Percentiles rank a stretch among this genome's conserved stretches.
These are phyloP conservation scores for Adansonia digitata DNA, from an alignment of 345 rosid genomes.

Conservation along the genomic window DNA sequence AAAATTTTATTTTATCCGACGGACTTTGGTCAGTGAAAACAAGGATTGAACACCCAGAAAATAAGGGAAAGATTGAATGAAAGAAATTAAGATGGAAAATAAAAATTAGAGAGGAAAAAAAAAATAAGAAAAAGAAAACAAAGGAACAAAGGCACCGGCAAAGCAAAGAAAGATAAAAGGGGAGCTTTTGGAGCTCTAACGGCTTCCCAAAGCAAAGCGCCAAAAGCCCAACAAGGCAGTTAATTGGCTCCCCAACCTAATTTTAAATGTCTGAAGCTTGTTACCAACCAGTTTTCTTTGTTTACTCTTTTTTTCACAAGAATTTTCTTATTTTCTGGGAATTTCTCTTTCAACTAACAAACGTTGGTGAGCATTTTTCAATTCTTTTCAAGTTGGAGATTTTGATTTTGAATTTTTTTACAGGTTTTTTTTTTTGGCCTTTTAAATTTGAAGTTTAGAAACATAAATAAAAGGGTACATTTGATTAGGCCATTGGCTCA, in stretches of 20 bases:
- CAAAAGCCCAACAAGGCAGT: not conserved
- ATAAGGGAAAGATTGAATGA: not conserved
- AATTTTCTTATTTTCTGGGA: not conserved
- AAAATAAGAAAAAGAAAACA: slow-evolving; percentile 2
- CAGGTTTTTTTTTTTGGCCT: not conserved
- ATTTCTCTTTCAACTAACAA: not conserved
- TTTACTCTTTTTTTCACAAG: not conserved
- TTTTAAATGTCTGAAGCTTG: slow-evolving; percentile 27
- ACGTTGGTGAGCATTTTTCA: too few relatives aligned
- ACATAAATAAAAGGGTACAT: not conserved
- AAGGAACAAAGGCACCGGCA: not conserved
- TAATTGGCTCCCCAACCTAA: slow-evolving; percentile 17
- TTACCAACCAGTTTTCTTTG: too few relatives aligned
- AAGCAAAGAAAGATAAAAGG: not conserved
- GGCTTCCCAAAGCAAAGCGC: slow-evolving; percentile 35
- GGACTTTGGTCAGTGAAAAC: not conserved
- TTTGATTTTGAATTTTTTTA: too few relatives aligned
- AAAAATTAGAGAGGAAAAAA: too few relatives aligned
- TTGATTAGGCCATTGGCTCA: not conserved
- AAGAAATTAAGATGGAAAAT: not conserved
- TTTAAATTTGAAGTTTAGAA: not conserved
- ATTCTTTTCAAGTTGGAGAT: not conserved
- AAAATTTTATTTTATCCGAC: not conserved
- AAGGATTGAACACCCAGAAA: slow-evolving; percentile 17
- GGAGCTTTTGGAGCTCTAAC: slow-evolving; percentile 32